phyloP scores from a whole-genome alignment of 352 stramenopile species.

The Thalassiosira delicatula region DNA sequence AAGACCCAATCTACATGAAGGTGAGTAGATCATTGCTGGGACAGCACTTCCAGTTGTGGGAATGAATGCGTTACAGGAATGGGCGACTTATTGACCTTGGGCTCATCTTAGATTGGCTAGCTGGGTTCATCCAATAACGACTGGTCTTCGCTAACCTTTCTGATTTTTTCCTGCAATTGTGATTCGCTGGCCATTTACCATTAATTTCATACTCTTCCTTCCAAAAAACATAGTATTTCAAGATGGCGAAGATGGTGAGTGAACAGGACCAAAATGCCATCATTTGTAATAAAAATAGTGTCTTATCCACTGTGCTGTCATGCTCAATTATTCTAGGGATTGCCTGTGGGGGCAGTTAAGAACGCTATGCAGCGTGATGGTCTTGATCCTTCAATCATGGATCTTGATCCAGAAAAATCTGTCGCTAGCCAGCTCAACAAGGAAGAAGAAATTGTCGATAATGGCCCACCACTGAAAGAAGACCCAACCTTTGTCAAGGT shows the following conservation, averaged over 20 bases:
- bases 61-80: background rate
- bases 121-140: background rate
- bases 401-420: conserved; percentile 79
- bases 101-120: background rate
- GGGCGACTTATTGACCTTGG: no score
- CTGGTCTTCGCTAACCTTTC: background rate
- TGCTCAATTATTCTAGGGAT: conserved; percentile 36
- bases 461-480: conserved; percentile 69
- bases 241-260: conserved; percentile 76
- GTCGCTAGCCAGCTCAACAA: conserved; percentile 26
- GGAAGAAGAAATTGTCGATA: conserved; percentile 28
- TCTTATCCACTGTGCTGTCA: conserved; percentile 86
- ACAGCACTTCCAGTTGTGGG: background rate
- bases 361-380: conserved; percentile 89
- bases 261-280: conserved; percentile 8
- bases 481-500: conserved; percentile 73
- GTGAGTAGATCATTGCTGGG: background rate
- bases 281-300: background rate
- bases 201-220: background rate
- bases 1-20: conserved; percentile 69
- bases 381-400: conserved; percentile 77
- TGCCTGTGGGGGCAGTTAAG: conserved; percentile 89
- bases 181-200: background rate
- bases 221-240: conserved; percentile 83
- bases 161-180: background rate